Evolutionary conservation across 2,329 filamentous ascomycete genomes (phyloP), one percentile per base, ranked within the genome.

Genomic region (Aspergillus sp.): DNA sequence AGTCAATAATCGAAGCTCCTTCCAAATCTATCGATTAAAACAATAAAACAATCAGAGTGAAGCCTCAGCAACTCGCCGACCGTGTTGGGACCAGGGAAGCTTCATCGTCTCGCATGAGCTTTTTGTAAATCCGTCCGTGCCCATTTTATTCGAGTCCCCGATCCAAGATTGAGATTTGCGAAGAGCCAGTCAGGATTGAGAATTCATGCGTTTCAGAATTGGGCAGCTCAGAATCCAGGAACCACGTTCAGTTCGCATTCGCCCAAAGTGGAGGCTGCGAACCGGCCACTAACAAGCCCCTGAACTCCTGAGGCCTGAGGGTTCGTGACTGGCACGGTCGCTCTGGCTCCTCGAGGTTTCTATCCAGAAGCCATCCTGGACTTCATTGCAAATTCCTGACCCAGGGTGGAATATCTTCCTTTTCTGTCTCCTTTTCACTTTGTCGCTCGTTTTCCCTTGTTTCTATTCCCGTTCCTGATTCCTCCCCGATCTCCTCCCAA

Each of bases 201-300:
- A 9, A 24, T 48, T 39, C 17, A 24, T 51, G 52, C n/a, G 42
- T 51, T 52, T 44, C 19, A 56, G 46, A 50, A 37, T 44, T 45
- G 41, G 40, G 22, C 33, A 20, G 37, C 15, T 20, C 41, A 47
- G 46, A 56, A 56, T 56, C 42, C 61, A 61, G 46, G 57, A 56
- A 57, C 42, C 61, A 46, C 24, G 40, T 52, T 54, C 51, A 42
- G 48, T 55, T 41, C 30, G 42, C 30, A 47, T 47, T 52, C 41
- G 45, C 34, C 41, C 37, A n/a, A 51, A 53, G 61, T 62, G 61
- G 61, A 64, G 57, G 59, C 54, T 41, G 22, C 62, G 34, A 57
- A 54, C 54, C 60, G 52, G 57, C 63, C 57, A 60, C 60, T 58
- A 59, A 56, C 20, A 57, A 55, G 56, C 62, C 62, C 62, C 62